These are phyloP conservation scores for Vaccinium corymbosum DNA, from an alignment of 148 eudicot genomes.

Conservation along the genomic window DNA sequence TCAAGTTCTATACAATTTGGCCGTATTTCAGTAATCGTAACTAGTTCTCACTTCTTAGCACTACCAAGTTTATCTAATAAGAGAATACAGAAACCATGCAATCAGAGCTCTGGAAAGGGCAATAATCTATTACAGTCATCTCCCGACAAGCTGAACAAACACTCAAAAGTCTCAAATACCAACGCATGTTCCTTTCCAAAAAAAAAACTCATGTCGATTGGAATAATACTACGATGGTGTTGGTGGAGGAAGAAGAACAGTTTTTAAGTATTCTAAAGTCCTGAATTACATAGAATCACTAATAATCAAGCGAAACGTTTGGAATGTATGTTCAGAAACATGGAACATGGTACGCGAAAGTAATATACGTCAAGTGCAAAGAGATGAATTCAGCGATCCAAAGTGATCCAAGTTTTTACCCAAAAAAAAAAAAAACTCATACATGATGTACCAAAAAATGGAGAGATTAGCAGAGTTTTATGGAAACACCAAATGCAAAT, in stretches of 20 bases:
- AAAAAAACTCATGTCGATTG: not conserved
- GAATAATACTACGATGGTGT: not conserved
- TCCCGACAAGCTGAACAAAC: not conserved
- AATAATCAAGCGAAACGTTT: not conserved
- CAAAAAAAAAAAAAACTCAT: not conserved
- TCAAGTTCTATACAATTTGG: not conserved
- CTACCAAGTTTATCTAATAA: not conserved
- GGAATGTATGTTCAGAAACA: not conserved
- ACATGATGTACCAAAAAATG: not conserved
- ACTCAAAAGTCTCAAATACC: not conserved
- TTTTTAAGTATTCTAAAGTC: not conserved
- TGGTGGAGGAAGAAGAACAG: not conserved
- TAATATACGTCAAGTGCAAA: not conserved
- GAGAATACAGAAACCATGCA: not conserved
- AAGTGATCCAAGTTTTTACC: not conserved
- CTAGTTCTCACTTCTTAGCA: not conserved
- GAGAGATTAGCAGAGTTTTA: not conserved
- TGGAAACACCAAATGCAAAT: not conserved
- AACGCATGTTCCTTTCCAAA: not conserved
- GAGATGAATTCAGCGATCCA: not conserved
- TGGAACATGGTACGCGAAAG: not conserved
- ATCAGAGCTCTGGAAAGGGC: not conserved
- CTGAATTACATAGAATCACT: not conserved
- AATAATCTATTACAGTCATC: not conserved
- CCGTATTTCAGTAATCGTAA: not conserved